A percentile compares a stretch with the other conserved stretches of the same genome.
Evolutionary conservation across 2,329 filamentous ascomycete species (phyloP).

Genomic region (Fusarium stilboides): DNA sequence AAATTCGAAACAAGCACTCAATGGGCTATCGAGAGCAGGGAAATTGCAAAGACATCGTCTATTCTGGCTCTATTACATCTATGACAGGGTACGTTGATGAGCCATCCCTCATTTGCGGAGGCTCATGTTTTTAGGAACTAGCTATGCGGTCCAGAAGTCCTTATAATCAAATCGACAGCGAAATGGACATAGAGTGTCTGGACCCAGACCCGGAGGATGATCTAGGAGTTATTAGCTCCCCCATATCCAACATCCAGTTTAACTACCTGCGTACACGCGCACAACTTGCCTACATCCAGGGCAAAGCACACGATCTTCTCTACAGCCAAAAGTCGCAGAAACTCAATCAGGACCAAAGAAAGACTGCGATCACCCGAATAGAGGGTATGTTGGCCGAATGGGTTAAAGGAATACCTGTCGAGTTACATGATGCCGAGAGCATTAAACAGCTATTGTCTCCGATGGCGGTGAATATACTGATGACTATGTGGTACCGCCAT

Average conservation of each 20-base stretch:
- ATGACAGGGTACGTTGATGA: conserved; percentile 50
- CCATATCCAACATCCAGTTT: conserved; percentile 12
- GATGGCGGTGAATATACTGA: conserved; percentile 1
- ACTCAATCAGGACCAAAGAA: conserved; percentile 19
- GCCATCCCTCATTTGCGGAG: fast-evolving
- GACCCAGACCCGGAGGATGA: conserved; percentile 11
- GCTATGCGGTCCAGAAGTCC: conserved; percentile 54
- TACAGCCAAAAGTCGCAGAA: conserved; percentile 20
- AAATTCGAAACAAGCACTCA: conserved; percentile 45
- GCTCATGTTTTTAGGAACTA: conserved; percentile 50
- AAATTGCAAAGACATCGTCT: conserved; percentile 51
- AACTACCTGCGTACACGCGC: conserved; percentile 34
- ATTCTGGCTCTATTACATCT: conserved; percentile 57
- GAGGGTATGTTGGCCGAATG: conserved; percentile 35
- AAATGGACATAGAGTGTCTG: conserved; percentile 55
- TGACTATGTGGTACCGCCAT: conserved; percentile 38
- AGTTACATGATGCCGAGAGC: conserved; percentile 5
- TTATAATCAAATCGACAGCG: conserved; percentile 55
- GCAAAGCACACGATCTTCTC: conserved; percentile 38
- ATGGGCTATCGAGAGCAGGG: conserved; percentile 1
- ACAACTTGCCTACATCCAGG: conserved; percentile 42
- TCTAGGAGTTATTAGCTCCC: conserved; percentile 30
- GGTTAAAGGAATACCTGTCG: conserved; percentile 24
- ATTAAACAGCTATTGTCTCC: conserved; percentile 14
- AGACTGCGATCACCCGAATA: not conserved